Conservation (phyloP, 768 basidiomycete species). For the Podaxis sp. region DNA sequence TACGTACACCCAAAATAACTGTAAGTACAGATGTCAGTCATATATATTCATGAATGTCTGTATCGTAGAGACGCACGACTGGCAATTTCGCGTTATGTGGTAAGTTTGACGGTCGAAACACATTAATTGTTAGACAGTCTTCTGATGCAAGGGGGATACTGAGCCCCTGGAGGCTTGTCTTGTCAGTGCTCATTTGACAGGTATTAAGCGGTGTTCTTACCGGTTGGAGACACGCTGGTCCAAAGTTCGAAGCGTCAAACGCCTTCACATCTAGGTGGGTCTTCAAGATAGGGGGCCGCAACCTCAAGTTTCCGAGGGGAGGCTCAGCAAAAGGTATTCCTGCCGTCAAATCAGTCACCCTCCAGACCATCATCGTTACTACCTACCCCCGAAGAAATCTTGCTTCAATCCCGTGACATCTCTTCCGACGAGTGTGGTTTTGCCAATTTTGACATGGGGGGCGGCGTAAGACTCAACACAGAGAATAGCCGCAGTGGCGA, state of each 20-base stretch:
- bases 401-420: constrained; percentile 33
- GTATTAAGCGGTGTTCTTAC: constrained; percentile 25
- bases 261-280: constrained; percentile 30
- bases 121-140: constrained; percentile 60
- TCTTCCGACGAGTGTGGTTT: constrained; percentile 37
- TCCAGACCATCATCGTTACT: not conserved
- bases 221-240: constrained; percentile 48
- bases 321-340: constrained; percentile 58
- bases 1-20: constrained; percentile 42
- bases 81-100: constrained; percentile 31
- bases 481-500: constrained; percentile 8
- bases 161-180: constrained; percentile 26
- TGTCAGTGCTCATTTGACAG: not conserved
- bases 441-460: constrained; percentile 38
- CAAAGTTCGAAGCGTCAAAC: constrained; percentile 48
- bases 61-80: constrained; percentile 29
- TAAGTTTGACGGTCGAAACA: constrained; percentile 48
- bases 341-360: not conserved
- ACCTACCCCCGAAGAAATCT: constrained; percentile 48
- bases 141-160: constrained; percentile 43
- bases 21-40: not conserved
- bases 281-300: constrained; percentile 46
- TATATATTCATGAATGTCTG: not conserved
- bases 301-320: constrained; percentile 47
- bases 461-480: constrained; percentile 18